These are phyloP conservation scores for Cryphonectria parasitica DNA, from an alignment of 2,329 filamentous ascomycete genomes.

Conservation along the genomic window DNA sequence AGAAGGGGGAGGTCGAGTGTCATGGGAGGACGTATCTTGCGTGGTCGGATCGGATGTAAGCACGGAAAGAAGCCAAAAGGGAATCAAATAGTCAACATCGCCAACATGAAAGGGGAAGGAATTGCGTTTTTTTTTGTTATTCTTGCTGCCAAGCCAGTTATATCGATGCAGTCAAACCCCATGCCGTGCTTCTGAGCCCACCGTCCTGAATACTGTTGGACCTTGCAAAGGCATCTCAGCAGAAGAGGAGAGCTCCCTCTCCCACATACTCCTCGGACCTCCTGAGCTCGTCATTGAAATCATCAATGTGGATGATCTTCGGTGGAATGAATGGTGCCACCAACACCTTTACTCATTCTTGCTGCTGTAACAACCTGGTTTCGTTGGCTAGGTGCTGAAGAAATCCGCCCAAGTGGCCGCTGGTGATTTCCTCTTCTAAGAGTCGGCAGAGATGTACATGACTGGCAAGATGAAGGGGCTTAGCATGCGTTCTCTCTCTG, in stretches of 20 bases:
- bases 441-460: conserved; percentile 73
- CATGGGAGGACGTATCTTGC: conserved; percentile 67
- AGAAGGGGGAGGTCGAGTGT: conserved; percentile 63
- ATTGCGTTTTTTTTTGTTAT: neutral
- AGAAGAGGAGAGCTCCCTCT: neutral
- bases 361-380: no score
- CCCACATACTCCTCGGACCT: neutral
- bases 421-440: conserved; percentile 33
- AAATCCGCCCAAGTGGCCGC: neutral
- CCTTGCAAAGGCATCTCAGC: neutral
- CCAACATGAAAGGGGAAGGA: neutral
- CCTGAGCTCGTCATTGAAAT: neutral
- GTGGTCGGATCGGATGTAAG: conserved; percentile 59
- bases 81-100: neutral
- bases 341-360: neutral
- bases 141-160: conserved; percentile 1
- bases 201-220: conserved; percentile 28
- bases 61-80: neutral
- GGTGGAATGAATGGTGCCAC: neutral
- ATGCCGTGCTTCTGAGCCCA: conserved; percentile 13
- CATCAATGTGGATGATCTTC: neutral
- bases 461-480: conserved; percentile 47
- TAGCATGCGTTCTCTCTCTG: neutral
- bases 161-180: neutral
- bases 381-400: neutral